Evolutionary conservation across 148 eudicot species (phyloP).

Genomic region (Amaranthus hypochondriacus): DNA sequence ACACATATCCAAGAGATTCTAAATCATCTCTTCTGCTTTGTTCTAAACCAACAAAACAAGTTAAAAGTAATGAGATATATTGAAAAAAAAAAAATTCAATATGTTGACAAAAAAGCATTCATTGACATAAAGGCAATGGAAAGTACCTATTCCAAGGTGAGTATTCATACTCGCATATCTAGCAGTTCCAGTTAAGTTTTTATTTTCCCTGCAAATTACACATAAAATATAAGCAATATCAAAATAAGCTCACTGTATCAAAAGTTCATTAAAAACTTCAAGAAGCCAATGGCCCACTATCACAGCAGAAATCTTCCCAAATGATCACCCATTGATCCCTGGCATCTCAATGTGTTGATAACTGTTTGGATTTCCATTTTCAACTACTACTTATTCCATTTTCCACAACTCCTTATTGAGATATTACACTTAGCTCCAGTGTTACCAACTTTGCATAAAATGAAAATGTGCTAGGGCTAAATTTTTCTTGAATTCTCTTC

Average conservation of each 20-base stretch:
- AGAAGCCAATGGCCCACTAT: not conserved
- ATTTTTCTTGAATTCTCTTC: too few relatives aligned
- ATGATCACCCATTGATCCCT: not conserved
- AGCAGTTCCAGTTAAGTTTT: constrained; percentile 95
- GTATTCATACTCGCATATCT: constrained; percentile 96
- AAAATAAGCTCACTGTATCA: not conserved
- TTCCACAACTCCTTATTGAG: too few relatives aligned
- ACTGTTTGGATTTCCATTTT: not conserved
- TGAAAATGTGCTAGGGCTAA: too few relatives aligned
- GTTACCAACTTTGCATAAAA: too few relatives aligned
- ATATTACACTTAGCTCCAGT: too few relatives aligned
- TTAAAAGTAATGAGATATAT: constrained; percentile 19
- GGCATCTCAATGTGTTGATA: not conserved
- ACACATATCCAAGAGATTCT: constrained; percentile 94
- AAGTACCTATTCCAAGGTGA: constrained; percentile 90
- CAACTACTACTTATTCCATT: too few relatives aligned
- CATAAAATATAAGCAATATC: constrained; percentile 10
- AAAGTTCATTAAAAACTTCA: not conserved
- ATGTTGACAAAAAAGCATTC: not conserved
- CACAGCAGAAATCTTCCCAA: not conserved
- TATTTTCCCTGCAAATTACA: constrained; percentile 68
- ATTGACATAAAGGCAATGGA: not conserved
- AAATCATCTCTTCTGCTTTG: constrained; percentile 98
- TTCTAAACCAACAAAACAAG: constrained; percentile 38
- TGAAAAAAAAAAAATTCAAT: not conserved